Evolutionary conservation across 768 basidiomycete species (phyloP).

Genomic region (Agrocybe chaxingu): DNA sequence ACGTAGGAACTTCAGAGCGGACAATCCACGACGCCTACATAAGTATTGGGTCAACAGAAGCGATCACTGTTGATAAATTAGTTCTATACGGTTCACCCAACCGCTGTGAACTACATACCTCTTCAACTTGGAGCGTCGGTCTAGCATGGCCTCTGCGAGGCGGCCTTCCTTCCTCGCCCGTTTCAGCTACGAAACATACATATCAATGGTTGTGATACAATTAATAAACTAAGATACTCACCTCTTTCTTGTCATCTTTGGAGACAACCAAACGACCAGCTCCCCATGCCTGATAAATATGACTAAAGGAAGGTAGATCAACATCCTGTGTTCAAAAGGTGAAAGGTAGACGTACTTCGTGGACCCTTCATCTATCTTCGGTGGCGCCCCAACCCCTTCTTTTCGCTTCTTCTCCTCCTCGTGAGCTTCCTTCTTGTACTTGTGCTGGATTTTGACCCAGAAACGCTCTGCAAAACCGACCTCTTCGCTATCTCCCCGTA

Average conservation of each 20-base stretch:
- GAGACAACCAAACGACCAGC: slow-evolving; percentile 74
- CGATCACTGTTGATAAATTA: background rate
- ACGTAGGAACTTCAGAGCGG: too few relatives aligned
- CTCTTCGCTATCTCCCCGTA: slow-evolving; percentile 82
- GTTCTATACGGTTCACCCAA: background rate
- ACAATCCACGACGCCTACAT: too few relatives aligned
- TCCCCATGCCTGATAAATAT: slow-evolving; percentile 80
- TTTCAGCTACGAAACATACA: slow-evolving; percentile 51
- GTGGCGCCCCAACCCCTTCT: slow-evolving; percentile 48
- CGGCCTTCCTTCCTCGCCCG: slow-evolving; percentile 75
- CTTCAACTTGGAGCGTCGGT: slow-evolving; percentile 80
- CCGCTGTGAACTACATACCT: slow-evolving; percentile 41
- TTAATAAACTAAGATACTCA: slow-evolving; percentile 24
- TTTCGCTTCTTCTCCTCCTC: slow-evolving; percentile 76
- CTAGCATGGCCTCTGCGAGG: slow-evolving; percentile 76
- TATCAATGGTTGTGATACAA: background rate
- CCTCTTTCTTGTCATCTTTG: slow-evolving; percentile 68
- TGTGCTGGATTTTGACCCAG: slow-evolving; percentile 86
- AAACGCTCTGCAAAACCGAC: slow-evolving; percentile 86
- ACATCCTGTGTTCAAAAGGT: background rate
- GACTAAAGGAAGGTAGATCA: slow-evolving; percentile 35
- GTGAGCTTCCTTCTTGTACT: slow-evolving; percentile 81
- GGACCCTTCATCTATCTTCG: slow-evolving; percentile 65
- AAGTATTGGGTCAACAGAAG: too few relatives aligned
- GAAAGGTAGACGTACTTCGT: slow-evolving; percentile 56